These are phyloP conservation scores for Candida parachauliodes DNA, from an alignment of 805 yeast species.

Conservation along the genomic window DNA sequence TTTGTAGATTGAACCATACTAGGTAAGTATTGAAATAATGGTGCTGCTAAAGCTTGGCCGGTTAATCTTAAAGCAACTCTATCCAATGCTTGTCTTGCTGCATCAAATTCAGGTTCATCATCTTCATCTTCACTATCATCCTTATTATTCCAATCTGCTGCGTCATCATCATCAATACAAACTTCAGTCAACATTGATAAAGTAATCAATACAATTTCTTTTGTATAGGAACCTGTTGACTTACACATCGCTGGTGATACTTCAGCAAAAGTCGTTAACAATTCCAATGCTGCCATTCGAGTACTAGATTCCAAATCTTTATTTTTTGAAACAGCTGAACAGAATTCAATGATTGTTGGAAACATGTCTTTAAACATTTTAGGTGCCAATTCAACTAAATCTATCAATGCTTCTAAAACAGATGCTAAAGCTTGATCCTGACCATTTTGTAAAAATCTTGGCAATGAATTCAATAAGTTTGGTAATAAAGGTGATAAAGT, in stretches of 20 bases:
- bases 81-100: constrained; percentile 93
- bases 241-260: constrained; percentile 95
- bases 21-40: constrained; percentile 82
- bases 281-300: constrained; percentile 82
- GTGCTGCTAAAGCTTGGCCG: constrained; percentile 80
- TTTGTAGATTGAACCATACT: constrained; percentile 69
- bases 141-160: constrained; percentile 80
- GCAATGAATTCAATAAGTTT: constrained; percentile 77
- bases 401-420: constrained; percentile 86
- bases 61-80: constrained; percentile 81
- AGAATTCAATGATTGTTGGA: constrained; percentile 79
- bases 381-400: constrained; percentile 89
- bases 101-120: constrained; percentile 82
- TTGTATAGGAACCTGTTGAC: constrained; percentile 66
- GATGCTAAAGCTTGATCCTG: constrained; percentile 79
- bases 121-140: constrained; percentile 73
- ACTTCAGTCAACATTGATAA: constrained; percentile 89
- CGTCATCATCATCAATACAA: constrained; percentile 82
- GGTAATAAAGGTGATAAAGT: constrained; percentile 77
- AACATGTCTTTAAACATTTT: constrained; percentile 92
- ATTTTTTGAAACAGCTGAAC: constrained; percentile 79
- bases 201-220: constrained; percentile 67
- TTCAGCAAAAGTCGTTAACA: constrained; percentile 86
- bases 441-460: constrained; percentile 74
- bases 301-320: constrained; percentile 74